phyloP scores from a whole-genome alignment of 768 basidiomycete species.

The Boletus pseudo-olivaceus region DNA sequence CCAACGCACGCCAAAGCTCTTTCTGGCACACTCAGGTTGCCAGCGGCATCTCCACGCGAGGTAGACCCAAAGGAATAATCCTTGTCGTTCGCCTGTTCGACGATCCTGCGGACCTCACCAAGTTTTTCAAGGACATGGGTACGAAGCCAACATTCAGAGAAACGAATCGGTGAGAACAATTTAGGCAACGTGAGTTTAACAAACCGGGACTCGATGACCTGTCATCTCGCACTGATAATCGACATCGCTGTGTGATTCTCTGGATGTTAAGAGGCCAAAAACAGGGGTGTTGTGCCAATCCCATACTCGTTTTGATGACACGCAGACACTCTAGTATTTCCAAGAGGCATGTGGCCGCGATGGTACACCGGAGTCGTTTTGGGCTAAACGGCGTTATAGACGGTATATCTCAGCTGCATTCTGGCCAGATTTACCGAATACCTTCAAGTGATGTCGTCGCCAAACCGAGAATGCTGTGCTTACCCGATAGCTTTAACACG shows the following conservation, averaged over 20 bases:
- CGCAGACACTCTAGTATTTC: neutral
- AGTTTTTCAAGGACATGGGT: neutral
- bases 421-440: too few relatives aligned
- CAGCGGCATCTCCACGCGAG: too few relatives aligned
- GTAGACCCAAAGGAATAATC: neutral
- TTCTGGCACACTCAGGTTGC: too few relatives aligned
- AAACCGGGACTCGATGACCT: neutral
- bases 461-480: neutral
- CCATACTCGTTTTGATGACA: neutral
- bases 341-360: too few relatives aligned
- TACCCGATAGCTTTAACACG: too few relatives aligned
- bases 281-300: neutral
- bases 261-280: neutral
- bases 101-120: neutral
- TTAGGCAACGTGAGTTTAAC: neutral
- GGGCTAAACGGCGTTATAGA: too few relatives aligned
- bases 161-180: neutral
- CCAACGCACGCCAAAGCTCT: neutral
- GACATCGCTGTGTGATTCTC: neutral
- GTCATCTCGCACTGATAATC: neutral
- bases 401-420: too few relatives aligned
- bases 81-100: neutral
- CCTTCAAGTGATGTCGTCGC: too few relatives aligned
- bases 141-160: neutral
- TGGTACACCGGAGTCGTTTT: too few relatives aligned